These are phyloP conservation scores for Pleodorina starrii DNA, from an alignment of 139 green algal genomes.

Conservation along the genomic window DNA sequence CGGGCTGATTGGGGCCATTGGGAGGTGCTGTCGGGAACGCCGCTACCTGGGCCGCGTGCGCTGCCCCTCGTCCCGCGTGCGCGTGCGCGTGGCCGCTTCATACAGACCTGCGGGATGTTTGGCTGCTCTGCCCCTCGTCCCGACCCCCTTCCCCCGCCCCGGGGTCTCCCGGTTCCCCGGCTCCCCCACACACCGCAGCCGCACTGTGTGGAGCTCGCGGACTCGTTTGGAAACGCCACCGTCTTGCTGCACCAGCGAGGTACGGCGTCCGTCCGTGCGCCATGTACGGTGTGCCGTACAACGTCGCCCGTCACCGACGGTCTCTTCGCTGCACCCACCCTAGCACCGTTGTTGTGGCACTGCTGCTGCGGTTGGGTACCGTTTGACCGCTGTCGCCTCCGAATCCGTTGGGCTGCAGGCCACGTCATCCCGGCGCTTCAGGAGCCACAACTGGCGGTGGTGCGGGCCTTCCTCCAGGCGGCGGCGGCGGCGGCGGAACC, in stretches of 20 bases:
- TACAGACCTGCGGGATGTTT: neutral
- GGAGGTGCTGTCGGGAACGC: neutral
- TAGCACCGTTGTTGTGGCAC: neutral
- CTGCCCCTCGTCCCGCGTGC: neutral
- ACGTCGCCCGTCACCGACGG: neutral
- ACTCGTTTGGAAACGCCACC: constrained; percentile 49
- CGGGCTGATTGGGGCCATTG: neutral
- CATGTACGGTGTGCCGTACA: neutral
- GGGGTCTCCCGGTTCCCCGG: no score
- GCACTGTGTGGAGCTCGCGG: constrained; percentile 53
- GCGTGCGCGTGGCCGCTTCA: neutral
- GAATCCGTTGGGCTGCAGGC: constrained; percentile 14
- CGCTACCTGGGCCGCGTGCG: no score
- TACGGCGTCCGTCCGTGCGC: neutral
- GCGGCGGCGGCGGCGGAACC: neutral
- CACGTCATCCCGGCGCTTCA: constrained; percentile 72
- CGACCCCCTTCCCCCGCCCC: neutral
- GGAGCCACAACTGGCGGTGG: constrained; percentile 53
- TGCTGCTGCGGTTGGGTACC: neutral
- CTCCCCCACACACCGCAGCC: neutral
- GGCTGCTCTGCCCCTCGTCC: neutral
- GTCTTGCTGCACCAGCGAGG: constrained; percentile 58
- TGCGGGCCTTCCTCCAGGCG: constrained; percentile 53
- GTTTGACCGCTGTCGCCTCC: neutral
- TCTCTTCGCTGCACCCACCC: neutral